Evolutionary conservation across 441 rosid species (phyloP).

Genomic region (Euphorbia schlechtendalii): DNA sequence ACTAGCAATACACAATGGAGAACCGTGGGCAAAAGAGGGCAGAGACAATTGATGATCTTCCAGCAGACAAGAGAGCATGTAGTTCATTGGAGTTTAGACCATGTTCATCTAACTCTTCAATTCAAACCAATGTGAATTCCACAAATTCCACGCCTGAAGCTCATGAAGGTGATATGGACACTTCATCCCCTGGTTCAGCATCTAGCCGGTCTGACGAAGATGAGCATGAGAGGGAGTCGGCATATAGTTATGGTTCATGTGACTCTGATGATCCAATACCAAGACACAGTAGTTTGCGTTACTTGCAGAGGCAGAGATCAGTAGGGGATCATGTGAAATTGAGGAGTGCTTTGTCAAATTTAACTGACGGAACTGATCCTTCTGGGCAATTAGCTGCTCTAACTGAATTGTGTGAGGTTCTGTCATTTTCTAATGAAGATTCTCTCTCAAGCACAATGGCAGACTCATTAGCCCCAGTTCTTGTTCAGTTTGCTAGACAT

Average conservation of each 20-base stretch:
- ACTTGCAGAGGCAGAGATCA: constrained; percentile 58
- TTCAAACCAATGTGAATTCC: constrained; percentile 50
- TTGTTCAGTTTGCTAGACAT: constrained; percentile 63
- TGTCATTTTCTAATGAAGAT: constrained; percentile 84
- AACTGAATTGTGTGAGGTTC: constrained; percentile 83
- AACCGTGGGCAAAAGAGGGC: constrained; percentile 89
- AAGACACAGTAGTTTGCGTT: constrained; percentile 45
- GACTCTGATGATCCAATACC: constrained; percentile 69
- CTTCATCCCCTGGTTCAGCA: constrained; percentile 83
- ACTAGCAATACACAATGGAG: constrained; percentile 36
- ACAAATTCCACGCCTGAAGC: constrained; percentile 39
- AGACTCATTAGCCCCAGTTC: constrained; percentile 70
- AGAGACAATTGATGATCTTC: constrained; percentile 65
- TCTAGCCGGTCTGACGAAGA: constrained; percentile 78
- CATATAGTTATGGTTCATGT: constrained; percentile 54
- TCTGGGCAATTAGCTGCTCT: constrained; percentile 59
- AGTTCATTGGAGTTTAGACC: constrained; percentile 77
- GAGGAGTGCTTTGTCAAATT: constrained; percentile 45
- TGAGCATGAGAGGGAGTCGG: constrained; percentile 70
- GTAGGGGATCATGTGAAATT: constrained; percentile 62
- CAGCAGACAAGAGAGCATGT: constrained; percentile 96
- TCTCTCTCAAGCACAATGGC: constrained; percentile 63
- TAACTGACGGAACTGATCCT: constrained; percentile 55
- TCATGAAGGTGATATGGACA: constrained; percentile 62
- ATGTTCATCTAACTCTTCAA: constrained; percentile 67